A percentile compares a stretch with the other conserved stretches of the same genome.
These are phyloP conservation scores for Aspergillus bertholletiae DNA, from an alignment of 495 filamentous ascomycete species.

Conservation along the genomic window DNA sequence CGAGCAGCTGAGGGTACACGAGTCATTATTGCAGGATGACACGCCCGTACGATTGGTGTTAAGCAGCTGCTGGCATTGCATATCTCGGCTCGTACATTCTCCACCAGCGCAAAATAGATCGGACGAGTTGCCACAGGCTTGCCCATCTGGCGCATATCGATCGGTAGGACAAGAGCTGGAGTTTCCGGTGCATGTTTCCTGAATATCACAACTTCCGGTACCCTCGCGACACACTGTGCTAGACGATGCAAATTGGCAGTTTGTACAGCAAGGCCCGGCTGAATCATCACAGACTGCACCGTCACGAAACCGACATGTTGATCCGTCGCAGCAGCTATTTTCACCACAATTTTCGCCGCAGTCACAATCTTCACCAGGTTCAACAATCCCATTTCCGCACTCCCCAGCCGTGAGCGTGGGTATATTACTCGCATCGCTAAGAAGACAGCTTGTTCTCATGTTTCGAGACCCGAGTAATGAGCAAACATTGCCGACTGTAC, in stretches of 20 bases:
- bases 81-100: slow-evolving; percentile 80
- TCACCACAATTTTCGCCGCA: slow-evolving; percentile 71
- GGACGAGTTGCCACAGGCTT: slow-evolving; percentile 47
- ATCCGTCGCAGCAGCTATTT: slow-evolving; percentile 69
- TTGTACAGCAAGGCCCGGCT: slow-evolving; percentile 75
- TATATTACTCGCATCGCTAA: slow-evolving; percentile 63
- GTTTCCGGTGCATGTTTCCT: slow-evolving; percentile 70
- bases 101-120: slow-evolving; percentile 72
- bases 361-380: slow-evolving; percentile 89
- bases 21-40: slow-evolving; percentile 53
- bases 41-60: neutral
- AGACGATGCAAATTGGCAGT: slow-evolving; percentile 63
- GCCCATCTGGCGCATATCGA: slow-evolving; percentile 58
- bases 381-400: slow-evolving; percentile 92
- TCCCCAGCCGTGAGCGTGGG: slow-evolving; percentile 67
- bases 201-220: slow-evolving; percentile 72
- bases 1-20: slow-evolving; percentile 70
- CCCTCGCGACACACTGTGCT: slow-evolving; percentile 67
- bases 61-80: slow-evolving; percentile 18
- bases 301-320: slow-evolving; percentile 76
- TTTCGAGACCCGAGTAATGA: slow-evolving; percentile 67
- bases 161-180: slow-evolving; percentile 66
- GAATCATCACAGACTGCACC: slow-evolving; percentile 72
- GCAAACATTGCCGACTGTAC: slow-evolving; percentile 86
- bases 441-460: slow-evolving; percentile 66